Conservation (phyloP, 2,329 filamentous ascomycete species). For the Arthrobotrys entomopaga region DNA sequence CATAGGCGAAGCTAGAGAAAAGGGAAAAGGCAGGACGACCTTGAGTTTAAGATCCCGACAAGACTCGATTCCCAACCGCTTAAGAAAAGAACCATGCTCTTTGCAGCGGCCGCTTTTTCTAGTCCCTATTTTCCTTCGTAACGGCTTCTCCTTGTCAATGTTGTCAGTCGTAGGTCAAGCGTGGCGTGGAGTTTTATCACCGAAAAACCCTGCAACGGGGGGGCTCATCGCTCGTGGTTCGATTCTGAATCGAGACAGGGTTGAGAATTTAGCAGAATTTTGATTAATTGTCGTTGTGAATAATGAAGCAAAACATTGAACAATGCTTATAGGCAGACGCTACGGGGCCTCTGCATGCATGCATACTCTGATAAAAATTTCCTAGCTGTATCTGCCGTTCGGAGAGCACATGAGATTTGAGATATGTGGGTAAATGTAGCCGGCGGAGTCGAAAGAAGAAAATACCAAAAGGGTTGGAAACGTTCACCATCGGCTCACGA, state of each 20-base stretch:
- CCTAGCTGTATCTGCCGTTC: constrained; percentile 11
- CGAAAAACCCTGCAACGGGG: constrained; percentile 34
- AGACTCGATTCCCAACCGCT: constrained; percentile 16
- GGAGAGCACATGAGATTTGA: constrained; percentile 46
- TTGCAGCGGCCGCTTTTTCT: constrained; percentile 11
- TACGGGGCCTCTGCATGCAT: constrained; percentile 48
- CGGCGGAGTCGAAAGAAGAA: constrained; percentile 18
- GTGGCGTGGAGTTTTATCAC: constrained; percentile 43
- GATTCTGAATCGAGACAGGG: constrained; percentile 32
- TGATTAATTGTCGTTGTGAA: constrained; percentile 18
- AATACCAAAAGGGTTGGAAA: constrained; percentile 17
- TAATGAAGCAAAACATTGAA: constrained; percentile 16
- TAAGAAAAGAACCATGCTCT: constrained; percentile 23
- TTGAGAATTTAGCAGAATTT: constrained; percentile 21
- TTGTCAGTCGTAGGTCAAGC: constrained; percentile 44
- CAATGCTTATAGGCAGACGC: constrained; percentile 41
- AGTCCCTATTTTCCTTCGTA: constrained; percentile 23
- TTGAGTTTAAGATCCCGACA: constrained; percentile 41
- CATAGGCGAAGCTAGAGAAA: constrained; percentile 42
- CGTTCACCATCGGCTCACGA: not conserved
- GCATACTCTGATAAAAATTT: constrained; percentile 22
- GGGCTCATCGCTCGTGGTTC: constrained; percentile 24
- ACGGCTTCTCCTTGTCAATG: constrained; percentile 36
- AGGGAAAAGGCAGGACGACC: constrained; percentile 21
- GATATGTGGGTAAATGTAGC: constrained; percentile 19